These are phyloP conservation scores for Xylaria sp. DNA, from an alignment of 2,329 filamentous ascomycete genomes.

Conservation along the genomic window DNA sequence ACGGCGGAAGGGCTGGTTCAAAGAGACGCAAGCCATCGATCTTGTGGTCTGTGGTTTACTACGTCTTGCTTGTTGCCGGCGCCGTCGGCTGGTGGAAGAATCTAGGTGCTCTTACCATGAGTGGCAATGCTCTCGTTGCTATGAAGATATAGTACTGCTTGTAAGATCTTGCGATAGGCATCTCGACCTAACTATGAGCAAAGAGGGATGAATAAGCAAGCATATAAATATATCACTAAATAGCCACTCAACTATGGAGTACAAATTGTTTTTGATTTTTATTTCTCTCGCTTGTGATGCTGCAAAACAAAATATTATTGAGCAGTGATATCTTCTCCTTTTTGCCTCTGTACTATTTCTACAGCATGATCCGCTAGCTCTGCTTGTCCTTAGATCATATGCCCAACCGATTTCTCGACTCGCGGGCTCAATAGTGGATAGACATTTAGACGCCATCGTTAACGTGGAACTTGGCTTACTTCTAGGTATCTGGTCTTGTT, in stretches of 20 bases:
- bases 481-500: constrained; percentile 9
- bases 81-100: constrained; percentile 75
- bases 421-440: not conserved
- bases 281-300: not conserved
- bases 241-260: not conserved
- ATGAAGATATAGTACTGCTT: constrained; percentile 40
- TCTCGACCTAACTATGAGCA: not conserved
- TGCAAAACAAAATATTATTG: constrained; percentile 5
- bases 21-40: constrained; percentile 49
- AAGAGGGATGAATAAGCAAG: not conserved
- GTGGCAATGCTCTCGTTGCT: constrained; percentile 59
- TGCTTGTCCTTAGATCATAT: not conserved
- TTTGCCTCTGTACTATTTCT: constrained; percentile 12
- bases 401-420: not conserved
- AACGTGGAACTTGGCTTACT: not conserved
- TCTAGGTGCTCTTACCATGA: constrained; percentile 78
- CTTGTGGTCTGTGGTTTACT: constrained; percentile 82
- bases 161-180: not conserved
- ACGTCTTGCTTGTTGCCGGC: constrained; percentile 77
- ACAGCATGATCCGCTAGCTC: constrained; percentile 7
- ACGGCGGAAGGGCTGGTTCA: constrained; percentile 37
- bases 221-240: constrained; percentile 3
- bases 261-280: constrained; percentile 4
- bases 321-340: constrained; percentile 9
- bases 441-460: not conserved